These are phyloP conservation scores for Saccharomyces jurei DNA, from an alignment of 805 yeast species.

Conservation along the genomic window DNA sequence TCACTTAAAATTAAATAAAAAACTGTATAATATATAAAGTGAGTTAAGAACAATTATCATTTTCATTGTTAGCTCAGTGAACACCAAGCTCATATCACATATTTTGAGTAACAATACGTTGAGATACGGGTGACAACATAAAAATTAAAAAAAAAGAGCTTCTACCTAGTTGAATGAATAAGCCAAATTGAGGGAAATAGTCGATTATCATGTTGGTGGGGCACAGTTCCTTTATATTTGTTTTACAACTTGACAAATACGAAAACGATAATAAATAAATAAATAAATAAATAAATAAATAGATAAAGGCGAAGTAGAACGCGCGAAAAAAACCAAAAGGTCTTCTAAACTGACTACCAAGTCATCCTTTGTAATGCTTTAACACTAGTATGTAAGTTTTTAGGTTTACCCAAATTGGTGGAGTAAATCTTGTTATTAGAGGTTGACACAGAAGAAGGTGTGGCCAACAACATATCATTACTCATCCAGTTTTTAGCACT, in stretches of 20 bases:
- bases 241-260: not conserved
- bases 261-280: conserved; percentile 1
- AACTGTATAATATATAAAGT: not conserved
- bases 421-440: not conserved
- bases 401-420: conserved; percentile 5
- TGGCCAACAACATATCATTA: not conserved
- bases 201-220: not conserved
- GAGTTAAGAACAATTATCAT: not conserved
- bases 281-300: conserved; percentile 1
- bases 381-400: conserved; percentile 25
- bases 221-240: not conserved
- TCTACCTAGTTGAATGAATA: not conserved
- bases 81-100: not conserved
- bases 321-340: not conserved
- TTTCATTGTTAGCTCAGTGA: not conserved
- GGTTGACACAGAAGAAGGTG: not conserved
- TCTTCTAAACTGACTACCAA: conserved; percentile 16
- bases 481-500: conserved; percentile 14
- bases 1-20: not conserved
- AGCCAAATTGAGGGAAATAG: not conserved
- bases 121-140: not conserved
- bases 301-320: not conserved
- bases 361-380: conserved; percentile 26
- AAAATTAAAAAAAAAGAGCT: not conserved
- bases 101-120: not conserved